These are phyloP conservation scores for Scopulariopsis brevicaulis DNA, from an alignment of 2,329 filamentous ascomycete species.

Conservation along the genomic window DNA sequence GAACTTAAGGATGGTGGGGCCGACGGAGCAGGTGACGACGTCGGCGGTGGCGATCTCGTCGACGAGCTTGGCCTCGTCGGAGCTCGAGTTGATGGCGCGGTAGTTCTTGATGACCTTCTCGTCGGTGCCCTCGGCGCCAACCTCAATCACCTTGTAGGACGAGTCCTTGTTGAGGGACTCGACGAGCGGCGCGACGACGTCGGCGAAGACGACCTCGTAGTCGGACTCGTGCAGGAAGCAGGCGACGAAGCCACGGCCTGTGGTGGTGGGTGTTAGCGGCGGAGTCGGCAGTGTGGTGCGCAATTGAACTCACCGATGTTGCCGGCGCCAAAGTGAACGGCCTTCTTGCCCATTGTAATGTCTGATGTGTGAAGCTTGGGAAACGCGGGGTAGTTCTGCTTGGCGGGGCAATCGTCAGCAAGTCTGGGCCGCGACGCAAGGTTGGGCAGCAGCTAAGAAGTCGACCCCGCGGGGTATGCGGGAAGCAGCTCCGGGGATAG, in stretches of 20 bases:
- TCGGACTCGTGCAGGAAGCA: slow-evolving; percentile 91
- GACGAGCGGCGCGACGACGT: slow-evolving; percentile 81
- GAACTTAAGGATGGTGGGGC: slow-evolving; percentile 91
- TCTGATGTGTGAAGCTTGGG: slow-evolving; percentile 2
- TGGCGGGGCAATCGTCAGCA: not conserved
- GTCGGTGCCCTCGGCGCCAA: slow-evolving; percentile 71
- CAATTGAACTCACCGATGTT: slow-evolving; percentile 53
- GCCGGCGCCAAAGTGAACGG: slow-evolving; percentile 76
- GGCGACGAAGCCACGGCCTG: slow-evolving; percentile 69
- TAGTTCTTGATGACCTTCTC: slow-evolving; percentile 87
- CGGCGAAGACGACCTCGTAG: slow-evolving; percentile 92
- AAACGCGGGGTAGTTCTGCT: not conserved
- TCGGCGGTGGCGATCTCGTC: slow-evolving; percentile 81
- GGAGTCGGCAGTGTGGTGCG: not conserved
- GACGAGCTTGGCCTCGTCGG: slow-evolving; percentile 69
- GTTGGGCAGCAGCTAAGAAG: not conserved
- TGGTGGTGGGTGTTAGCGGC: not conserved
- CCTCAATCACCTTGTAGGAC: slow-evolving; percentile 87
- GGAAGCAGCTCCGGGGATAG: slow-evolving; percentile 1
- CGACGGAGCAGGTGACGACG: slow-evolving; percentile 91
- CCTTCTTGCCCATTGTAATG: slow-evolving; percentile 41
- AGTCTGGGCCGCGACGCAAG: not conserved
- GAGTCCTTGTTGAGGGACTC: slow-evolving; percentile 62
- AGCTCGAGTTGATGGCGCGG: slow-evolving; percentile 90
- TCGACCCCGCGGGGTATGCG: not conserved